A percentile compares a stretch with the other conserved stretches of the same genome.
phyloP scores from a whole-genome alignment of 1,139 yeast species.

The Sugiyamaella neomexicana region DNA sequence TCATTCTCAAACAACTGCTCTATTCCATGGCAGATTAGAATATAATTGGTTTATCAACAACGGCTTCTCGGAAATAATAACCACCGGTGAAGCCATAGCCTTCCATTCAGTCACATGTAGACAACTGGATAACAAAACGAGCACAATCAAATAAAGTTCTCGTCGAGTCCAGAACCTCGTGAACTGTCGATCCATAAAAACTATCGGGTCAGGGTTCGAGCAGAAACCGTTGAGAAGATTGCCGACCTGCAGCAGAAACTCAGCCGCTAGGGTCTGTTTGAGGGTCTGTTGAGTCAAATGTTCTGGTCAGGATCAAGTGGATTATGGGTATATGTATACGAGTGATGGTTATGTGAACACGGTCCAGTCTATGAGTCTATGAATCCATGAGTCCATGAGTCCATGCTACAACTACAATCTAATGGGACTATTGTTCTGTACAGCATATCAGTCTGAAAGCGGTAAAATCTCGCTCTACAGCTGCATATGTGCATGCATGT shows the following conservation, averaged over 20 bases:
- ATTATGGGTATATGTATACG: too few species aligned
- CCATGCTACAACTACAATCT: too few species aligned
- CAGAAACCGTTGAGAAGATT: background rate
- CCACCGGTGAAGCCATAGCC: background rate
- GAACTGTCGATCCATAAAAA: background rate
- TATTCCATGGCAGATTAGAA: background rate
- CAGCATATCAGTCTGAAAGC: too few species aligned
- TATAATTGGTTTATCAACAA: background rate
- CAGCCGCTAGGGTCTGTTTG: too few species aligned
- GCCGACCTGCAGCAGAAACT: background rate
- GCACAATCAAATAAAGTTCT: background rate
- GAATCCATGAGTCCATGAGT: too few species aligned
- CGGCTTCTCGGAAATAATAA: background rate
- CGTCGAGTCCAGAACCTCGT: background rate
- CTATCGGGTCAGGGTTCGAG: slow-evolving; percentile 4
- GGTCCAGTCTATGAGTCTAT: too few species aligned
- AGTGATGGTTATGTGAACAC: too few species aligned
- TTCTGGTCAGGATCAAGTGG: too few species aligned
- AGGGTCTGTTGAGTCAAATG: too few species aligned
- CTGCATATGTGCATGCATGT: too few species aligned
- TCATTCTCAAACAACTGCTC: background rate
- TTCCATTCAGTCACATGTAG: background rate
- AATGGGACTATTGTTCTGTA: too few species aligned
- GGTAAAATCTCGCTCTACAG: too few species aligned
- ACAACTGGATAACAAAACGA: background rate